phyloP scores from a whole-genome alignment of 352 stramenopile species.

The Pythium sukuiense region DNA sequence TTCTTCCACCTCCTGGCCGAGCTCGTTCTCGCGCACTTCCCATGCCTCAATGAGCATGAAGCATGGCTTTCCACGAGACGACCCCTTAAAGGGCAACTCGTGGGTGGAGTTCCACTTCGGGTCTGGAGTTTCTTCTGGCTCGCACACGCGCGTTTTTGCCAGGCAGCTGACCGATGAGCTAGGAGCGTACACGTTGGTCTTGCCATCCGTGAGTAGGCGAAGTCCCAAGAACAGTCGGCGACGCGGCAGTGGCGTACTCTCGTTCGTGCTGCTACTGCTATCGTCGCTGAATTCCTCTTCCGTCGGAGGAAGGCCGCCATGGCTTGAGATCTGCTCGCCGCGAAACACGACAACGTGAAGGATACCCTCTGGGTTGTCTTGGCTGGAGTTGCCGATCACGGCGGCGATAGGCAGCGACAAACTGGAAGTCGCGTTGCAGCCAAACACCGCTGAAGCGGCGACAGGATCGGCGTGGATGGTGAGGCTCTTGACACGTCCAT shows the following conservation, averaged over 20 bases:
- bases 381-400: conserved; percentile 71
- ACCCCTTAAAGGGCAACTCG: conserved; percentile 71
- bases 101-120: conserved; percentile 85
- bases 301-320: conserved; percentile 37
- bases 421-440: conserved; percentile 85
- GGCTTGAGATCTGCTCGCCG: conserved; percentile 80
- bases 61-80: conserved; percentile 71
- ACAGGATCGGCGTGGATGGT: conserved; percentile 83
- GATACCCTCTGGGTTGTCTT: conserved; percentile 76
- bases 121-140: conserved; percentile 52
- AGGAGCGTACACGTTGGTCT: conserved; percentile 87
- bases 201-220: conserved; percentile 76
- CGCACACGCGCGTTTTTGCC: conserved; percentile 58
- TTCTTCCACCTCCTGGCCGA: conserved; percentile 53
- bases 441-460: conserved; percentile 84
- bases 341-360: conserved; percentile 80
- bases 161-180: conserved; percentile 76
- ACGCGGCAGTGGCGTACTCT: conserved; percentile 37
- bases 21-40: conserved; percentile 51
- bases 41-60: conserved; percentile 89
- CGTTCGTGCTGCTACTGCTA: conserved; percentile 41
- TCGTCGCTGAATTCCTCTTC: conserved; percentile 56
- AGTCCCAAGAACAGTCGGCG: conserved; percentile 66
- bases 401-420: conserved; percentile 82
- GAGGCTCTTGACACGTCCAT: conserved; percentile 86